Evolutionary conservation across 2,329 filamentous ascomycete species (phyloP).

Genomic region (Pseudocercospora eumusae): DNA sequence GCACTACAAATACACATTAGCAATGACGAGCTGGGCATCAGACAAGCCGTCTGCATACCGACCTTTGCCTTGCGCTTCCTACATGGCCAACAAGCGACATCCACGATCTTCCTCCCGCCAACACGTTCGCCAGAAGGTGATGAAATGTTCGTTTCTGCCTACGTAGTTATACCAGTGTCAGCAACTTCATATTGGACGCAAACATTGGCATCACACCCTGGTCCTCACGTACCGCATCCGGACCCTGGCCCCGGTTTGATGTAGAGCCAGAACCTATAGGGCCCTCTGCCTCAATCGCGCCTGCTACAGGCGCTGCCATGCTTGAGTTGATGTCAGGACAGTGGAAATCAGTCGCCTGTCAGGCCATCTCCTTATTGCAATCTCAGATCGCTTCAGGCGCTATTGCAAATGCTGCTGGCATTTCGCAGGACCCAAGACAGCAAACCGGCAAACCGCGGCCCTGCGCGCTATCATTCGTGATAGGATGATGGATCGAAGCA

Average conservation of each 20-base stretch:
- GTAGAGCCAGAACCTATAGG: not conserved
- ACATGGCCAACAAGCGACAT: slow-evolving; percentile 31
- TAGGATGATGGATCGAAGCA: not conserved
- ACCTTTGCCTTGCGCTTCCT: slow-evolving; percentile 28
- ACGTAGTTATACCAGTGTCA: not conserved
- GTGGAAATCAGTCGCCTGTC: not conserved
- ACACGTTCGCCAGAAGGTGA: slow-evolving; percentile 5
- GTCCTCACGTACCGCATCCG: not conserved
- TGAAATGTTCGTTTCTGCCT: not conserved
- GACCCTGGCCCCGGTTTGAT: not conserved
- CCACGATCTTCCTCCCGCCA: slow-evolving; percentile 22
- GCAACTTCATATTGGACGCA: not conserved
- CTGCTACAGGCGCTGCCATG: not conserved
- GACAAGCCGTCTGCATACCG: not conserved
- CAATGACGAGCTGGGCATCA: not conserved
- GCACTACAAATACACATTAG: slow-evolving; percentile 14
- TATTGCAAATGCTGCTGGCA: not conserved
- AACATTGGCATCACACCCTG: not conserved
- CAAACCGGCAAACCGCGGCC: not conserved
- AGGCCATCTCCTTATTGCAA: not conserved
- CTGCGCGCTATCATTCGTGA: not conserved
- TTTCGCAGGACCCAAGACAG: not conserved
- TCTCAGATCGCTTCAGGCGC: not conserved
- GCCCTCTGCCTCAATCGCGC: not conserved
- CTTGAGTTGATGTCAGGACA: not conserved